These are phyloP conservation scores for Scytalidium sp. DNA, from an alignment of 2,329 filamentous ascomycete genomes.

Conservation along the genomic window DNA sequence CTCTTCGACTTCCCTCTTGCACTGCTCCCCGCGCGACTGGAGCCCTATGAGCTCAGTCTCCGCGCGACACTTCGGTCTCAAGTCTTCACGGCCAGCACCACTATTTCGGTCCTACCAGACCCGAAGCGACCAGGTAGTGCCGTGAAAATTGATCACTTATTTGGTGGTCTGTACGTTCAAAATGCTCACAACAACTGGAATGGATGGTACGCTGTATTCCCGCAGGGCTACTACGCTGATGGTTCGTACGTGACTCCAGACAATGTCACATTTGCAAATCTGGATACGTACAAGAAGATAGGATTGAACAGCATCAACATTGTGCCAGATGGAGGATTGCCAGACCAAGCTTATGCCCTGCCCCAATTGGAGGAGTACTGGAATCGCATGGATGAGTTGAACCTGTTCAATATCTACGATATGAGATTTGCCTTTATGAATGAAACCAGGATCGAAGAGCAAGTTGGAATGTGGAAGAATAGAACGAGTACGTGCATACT, in stretches of 20 bases:
- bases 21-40: constrained; percentile 22
- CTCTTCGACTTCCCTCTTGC: constrained; percentile 33
- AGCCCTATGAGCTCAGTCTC: constrained; percentile 36
- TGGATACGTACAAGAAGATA: constrained; percentile 34
- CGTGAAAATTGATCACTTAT: constrained; percentile 43
- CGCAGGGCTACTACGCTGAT: constrained; percentile 39
- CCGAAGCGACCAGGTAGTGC: constrained; percentile 40
- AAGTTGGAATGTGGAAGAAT: constrained; percentile 24
- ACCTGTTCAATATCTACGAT: constrained; percentile 42
- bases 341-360: constrained; percentile 34
- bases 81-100: constrained; percentile 32
- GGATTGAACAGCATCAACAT: constrained; percentile 44
- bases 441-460: constrained; percentile 32
- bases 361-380: constrained; percentile 27
- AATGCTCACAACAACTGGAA: constrained; percentile 26
- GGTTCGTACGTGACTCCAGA: constrained; percentile 20
- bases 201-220: constrained; percentile 36
- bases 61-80: constrained; percentile 28
- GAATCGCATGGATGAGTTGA: constrained; percentile 37
- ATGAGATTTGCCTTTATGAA: constrained; percentile 27
- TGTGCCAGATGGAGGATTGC: constrained; percentile 34
- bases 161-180: constrained; percentile 41
- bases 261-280: constrained; percentile 29
- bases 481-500: constrained; percentile 20
- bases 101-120: constrained; percentile 37